These are phyloP conservation scores for Chamaenerion angustifolium DNA, from an alignment of 345 rosid species.

Conservation along the genomic window DNA sequence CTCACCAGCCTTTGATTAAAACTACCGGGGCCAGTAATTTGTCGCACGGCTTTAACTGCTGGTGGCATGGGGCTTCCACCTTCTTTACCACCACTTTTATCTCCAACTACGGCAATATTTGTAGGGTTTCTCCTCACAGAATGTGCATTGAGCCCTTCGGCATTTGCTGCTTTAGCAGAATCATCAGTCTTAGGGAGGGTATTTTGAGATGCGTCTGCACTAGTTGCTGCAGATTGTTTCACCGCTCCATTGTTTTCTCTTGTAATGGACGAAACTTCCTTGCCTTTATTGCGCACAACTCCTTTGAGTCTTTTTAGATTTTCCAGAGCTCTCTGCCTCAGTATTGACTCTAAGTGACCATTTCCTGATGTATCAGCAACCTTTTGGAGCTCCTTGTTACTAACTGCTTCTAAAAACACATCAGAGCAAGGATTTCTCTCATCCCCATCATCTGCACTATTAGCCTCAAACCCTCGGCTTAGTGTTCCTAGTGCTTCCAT, in stretches of 20 bases:
- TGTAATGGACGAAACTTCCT: constrained; percentile 3
- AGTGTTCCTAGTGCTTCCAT: constrained; percentile 1
- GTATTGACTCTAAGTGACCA: constrained; percentile 48
- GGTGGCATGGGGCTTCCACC: no score
- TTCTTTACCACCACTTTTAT: no score
- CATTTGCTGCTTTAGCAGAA: no score
- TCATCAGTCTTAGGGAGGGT: constrained; percentile 9
- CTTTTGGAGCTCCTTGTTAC: no score
- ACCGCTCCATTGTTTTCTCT: constrained; percentile 13
- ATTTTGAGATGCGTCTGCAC: constrained; percentile 12
- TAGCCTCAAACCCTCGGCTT: background rate
- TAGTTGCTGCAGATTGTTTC: constrained; percentile 10
- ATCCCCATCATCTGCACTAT: constrained; percentile 22
- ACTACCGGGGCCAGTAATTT: no score
- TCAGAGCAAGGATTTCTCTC: no score
- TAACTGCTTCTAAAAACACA: no score
- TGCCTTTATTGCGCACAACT: constrained; percentile 7
- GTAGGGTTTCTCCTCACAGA: no score
- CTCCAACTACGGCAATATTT: no score
- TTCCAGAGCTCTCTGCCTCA: constrained; percentile 66
- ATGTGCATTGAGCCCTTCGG: no score
- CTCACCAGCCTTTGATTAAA: background rate
- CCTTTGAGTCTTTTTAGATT: constrained; percentile 57
- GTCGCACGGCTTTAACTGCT: no score
- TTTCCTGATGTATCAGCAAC: constrained; percentile 9